phyloP scores from a whole-genome alignment of 164 flowering plant species.

The Warburgia ugandensis region DNA sequence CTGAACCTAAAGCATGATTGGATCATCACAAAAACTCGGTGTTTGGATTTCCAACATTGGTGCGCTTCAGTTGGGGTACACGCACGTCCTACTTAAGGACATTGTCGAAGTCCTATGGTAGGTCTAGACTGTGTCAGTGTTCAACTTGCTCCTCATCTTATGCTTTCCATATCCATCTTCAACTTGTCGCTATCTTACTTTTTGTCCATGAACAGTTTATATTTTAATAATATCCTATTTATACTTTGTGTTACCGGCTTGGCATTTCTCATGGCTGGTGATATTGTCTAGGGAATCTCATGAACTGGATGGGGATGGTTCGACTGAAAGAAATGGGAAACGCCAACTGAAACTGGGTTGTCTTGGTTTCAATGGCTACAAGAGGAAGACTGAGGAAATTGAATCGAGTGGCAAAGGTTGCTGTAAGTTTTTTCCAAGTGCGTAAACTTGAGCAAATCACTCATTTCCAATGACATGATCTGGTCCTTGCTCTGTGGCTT shows the following conservation, averaged over 20 bases:
- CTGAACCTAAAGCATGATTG: slow-evolving; percentile 80
- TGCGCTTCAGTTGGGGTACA: slow-evolving; percentile 96
- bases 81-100: slow-evolving; percentile 65
- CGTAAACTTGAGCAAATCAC: slow-evolving; percentile 74
- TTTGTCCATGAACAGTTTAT: too few species aligned
- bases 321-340: slow-evolving; percentile 29
- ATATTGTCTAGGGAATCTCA: slow-evolving; percentile 39
- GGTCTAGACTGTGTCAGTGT: slow-evolving; percentile 14
- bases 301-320: slow-evolving; percentile 44
- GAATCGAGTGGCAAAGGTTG: slow-evolving; percentile 89
- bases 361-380: slow-evolving; percentile 53
- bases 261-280: neutral
- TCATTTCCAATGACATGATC: slow-evolving; percentile 37
- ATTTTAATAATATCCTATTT: neutral
- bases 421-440: slow-evolving; percentile 74
- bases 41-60: slow-evolving; percentile 85
- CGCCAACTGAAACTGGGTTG: slow-evolving; percentile 56
- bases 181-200: neutral
- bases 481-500: too few species aligned
- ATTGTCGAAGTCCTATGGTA: slow-evolving; percentile 67
- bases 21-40: slow-evolving; percentile 61
- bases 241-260: neutral
- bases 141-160: neutral
- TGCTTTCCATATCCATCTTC: neutral
- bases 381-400: slow-evolving; percentile 61